Evolutionary conservation across 2,329 filamentous ascomycete species (phyloP), one percentile per base, ranked within the genome.

Genomic region (Ilyonectria robusta): DNA sequence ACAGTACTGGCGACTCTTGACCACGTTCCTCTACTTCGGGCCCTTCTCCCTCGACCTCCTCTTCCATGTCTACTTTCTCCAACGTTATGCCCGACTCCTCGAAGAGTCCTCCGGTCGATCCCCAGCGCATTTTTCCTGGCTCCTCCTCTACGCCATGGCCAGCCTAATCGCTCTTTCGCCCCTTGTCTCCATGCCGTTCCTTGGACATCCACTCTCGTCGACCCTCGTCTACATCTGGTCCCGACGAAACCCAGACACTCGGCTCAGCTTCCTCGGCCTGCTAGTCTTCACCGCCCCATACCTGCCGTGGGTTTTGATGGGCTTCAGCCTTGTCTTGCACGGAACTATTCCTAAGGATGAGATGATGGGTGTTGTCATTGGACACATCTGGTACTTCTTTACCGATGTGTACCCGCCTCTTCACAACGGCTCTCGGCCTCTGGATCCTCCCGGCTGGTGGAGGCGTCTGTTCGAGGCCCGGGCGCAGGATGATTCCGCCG

Each of bases 211-310:
- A 2, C 87, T 99, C 15, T 97, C 94, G 4, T 97, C 94, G 56
- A 97, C 94, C 6, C 86, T 99, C 68, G 95, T 98, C 63, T 99
- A 99, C 81, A 98, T 99, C 76, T 99, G 96, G 96, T 96, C 94
- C 70, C 89, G 96, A 59, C 91, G 95, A 64, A 98, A 99, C 79
- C 95, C 96, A 1, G 94, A 98, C 70, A 97, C 94, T 0, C 87
- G 94, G 65, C 86, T 99, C 15, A 97, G 94, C 78, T 94, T 97
- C 79, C 83, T 99, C 5, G 96, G 96, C 0, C 80, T 99, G 54
- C 82, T 98, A 47, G 93, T 96, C 1, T 98, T 99, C 81, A 94
- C 93, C 6, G 96, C 96, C 23, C 96, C 96, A 1, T 98, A 97
- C 81, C 84, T 99, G 51, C 96, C 96, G 0, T 98, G 95, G 95